A percentile compares a stretch with the other conserved stretches of the same genome.
Evolutionary conservation across 2,329 filamentous ascomycete species (phyloP).

Genomic region (Gnomoniopsis smithogilvyi): DNA sequence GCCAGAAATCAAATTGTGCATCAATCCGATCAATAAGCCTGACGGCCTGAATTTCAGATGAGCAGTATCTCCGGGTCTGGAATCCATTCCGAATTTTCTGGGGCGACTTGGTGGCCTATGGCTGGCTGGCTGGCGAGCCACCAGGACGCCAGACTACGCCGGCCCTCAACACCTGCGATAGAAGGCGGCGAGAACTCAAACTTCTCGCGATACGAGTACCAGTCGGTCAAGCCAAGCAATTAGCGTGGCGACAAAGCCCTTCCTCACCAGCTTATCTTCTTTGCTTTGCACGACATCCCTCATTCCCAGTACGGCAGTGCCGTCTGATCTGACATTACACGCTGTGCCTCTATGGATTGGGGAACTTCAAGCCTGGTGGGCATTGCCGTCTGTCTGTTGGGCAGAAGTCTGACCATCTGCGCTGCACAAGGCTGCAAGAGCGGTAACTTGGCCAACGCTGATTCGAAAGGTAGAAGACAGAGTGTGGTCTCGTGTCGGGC

Average conservation of each 20-base stretch:
- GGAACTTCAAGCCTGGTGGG: background rate
- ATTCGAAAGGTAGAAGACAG: background rate
- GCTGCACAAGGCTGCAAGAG: slow-evolving; percentile 3
- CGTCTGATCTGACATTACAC: slow-evolving; percentile 4
- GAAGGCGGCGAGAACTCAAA: too few species aligned
- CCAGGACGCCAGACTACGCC: too few species aligned
- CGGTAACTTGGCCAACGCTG: background rate
- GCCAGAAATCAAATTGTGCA: slow-evolving; percentile 1
- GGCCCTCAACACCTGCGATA: too few species aligned
- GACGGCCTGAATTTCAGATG: background rate
- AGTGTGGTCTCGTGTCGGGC: slow-evolving; percentile 9
- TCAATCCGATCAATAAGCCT: background rate
- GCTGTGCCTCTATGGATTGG: background rate
- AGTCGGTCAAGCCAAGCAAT: too few species aligned
- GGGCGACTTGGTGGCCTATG: background rate
- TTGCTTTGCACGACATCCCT: background rate
- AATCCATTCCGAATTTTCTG: background rate
- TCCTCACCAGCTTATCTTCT: background rate
- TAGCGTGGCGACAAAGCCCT: background rate
- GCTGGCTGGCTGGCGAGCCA: too few species aligned
- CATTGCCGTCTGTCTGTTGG: background rate
- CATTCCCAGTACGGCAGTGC: slow-evolving; percentile 4
- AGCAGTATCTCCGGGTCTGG: background rate
- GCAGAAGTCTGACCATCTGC: slow-evolving; percentile 10
- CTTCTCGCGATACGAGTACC: too few species aligned